Percentiles rank a stretch among this genome's conserved stretches.
phyloP scores from a whole-genome alignment of 1,139 yeast genomes.

The Candida buenavistaensis region DNA sequence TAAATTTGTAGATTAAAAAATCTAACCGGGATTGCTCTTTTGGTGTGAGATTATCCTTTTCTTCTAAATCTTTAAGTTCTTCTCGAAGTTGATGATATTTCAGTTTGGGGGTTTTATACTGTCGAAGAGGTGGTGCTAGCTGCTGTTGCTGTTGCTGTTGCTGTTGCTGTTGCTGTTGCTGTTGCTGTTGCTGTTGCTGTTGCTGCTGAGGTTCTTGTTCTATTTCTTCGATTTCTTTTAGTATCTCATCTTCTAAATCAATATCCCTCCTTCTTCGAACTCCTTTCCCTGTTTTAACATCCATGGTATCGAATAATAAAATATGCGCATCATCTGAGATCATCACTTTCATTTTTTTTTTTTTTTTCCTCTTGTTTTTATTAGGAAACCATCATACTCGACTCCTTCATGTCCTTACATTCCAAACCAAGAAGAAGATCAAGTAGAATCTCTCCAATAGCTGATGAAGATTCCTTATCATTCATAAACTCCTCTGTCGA shows the following conservation, averaged over 20 bases:
- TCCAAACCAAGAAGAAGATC: conserved; percentile 12
- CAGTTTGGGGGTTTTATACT: conserved; percentile 18
- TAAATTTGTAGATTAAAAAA: conserved; percentile 4
- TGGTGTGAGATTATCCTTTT: conserved; percentile 24
- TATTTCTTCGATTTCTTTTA: neutral
- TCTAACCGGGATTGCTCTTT: conserved; percentile 8
- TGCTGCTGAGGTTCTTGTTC: neutral
- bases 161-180: conserved; percentile 2
- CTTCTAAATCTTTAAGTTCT: conserved; percentile 37
- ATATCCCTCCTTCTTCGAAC: conserved; percentile 17
- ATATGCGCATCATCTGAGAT: no score
- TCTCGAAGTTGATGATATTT: conserved; percentile 51
- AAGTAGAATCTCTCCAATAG: conserved; percentile 25
- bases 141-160: neutral
- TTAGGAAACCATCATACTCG: no score
- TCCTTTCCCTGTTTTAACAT: conserved; percentile 20
- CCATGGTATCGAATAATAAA: conserved; percentile 4
- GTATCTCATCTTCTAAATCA: conserved; percentile 1
- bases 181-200: neutral
- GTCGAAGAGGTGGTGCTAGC: conserved; percentile 2
- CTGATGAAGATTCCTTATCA: conserved; percentile 14
- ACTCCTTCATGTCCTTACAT: conserved; percentile 3
- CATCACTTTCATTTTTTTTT: no score
- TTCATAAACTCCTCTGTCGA: conserved; percentile 12
- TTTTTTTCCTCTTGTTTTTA: no score